Evolutionary conservation across 305 asterid genomes (phyloP), one percentile per base, ranked within the genome.

Genomic region (Fraxinus floribunda): DNA sequence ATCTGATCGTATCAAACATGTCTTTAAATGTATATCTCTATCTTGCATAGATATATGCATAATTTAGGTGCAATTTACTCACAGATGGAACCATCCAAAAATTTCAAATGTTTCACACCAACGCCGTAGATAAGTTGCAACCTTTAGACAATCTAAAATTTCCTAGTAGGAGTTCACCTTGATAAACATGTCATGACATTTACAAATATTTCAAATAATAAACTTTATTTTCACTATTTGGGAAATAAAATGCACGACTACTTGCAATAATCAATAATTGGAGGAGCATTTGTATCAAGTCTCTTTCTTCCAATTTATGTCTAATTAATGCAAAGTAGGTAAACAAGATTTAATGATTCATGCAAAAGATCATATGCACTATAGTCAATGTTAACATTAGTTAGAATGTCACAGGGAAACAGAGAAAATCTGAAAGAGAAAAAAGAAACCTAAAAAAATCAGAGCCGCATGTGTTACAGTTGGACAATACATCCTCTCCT

Each of bases 391-490:
- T 71, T 30, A 30, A 24, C 73, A 71, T 71, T 30, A 71, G 76
- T 16, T 13, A 34, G 44, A 71, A 71, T 71, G 76, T 32, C 44
- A 30, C 20, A 32, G 44, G 41, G 2, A 49, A 55, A 49, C n/a
- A 82, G 66, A 81, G 52, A 75, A 81, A 39, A 81, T 68, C 71
- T 15, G 18, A 18, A 18, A 24, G 66, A 38, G 73, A 70, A n/a
- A 30, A 49, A 78, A 76, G 36, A 78, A 55, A 83, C 66, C 72
- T 29, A 81, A 71, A 41, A 30, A 38, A 57, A 66, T 57, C 77
- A 74, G 46, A 3, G 94, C 95, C 94, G 97, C 97, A 93, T 92
- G 93, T 93, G 94, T 88, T 92, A 94, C 98, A 93, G 85, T 90
- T 88, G 78, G 84, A 84, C 87, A 86, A 77, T 86, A 84, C 87